Conservation (phyloP, 345 rosid genomes). For the Brassica carinata region DNA sequence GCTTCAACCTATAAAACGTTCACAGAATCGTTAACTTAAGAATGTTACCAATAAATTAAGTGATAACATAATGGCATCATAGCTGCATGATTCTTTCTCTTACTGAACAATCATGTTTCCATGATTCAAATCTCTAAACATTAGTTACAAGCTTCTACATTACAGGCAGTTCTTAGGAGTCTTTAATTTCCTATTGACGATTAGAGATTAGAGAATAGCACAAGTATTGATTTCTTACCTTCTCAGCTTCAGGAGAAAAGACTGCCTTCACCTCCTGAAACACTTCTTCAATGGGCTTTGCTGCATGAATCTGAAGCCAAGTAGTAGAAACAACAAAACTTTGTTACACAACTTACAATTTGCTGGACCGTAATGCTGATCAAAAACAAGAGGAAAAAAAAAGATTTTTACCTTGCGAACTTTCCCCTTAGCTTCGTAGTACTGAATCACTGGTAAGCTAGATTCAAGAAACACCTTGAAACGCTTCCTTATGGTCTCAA, state of each 20-base stretch:
- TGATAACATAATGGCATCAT: neutral
- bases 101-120: conserved; percentile 16
- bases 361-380: neutral
- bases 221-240: conserved; percentile 52
- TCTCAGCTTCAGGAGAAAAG: conserved; percentile 56
- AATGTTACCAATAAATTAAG: neutral
- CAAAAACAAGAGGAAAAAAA: neutral
- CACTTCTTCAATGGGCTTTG: conserved; percentile 65
- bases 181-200: neutral
- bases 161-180: conserved; percentile 22
- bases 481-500: conserved; percentile 74
- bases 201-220: conserved; percentile 29
- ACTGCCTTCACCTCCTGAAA: conserved; percentile 59
- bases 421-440: conserved; percentile 62
- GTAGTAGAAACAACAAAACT: conserved; percentile 28
- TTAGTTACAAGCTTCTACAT: conserved; percentile 14
- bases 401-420: conserved; percentile 57
- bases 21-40: conserved; percentile 12
- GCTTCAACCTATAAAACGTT: conserved; percentile 35
- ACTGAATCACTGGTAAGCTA: conserved; percentile 67
- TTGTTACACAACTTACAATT: neutral
- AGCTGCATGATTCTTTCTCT: conserved; percentile 15
- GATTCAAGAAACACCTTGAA: conserved; percentile 68
- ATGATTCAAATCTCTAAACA: conserved; percentile 12
- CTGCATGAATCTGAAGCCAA: conserved; percentile 67